A percentile compares a stretch with the other conserved stretches of the same genome.
Evolutionary conservation across 1,139 yeast species (phyloP).

Genomic region (Pichia sp.): DNA sequence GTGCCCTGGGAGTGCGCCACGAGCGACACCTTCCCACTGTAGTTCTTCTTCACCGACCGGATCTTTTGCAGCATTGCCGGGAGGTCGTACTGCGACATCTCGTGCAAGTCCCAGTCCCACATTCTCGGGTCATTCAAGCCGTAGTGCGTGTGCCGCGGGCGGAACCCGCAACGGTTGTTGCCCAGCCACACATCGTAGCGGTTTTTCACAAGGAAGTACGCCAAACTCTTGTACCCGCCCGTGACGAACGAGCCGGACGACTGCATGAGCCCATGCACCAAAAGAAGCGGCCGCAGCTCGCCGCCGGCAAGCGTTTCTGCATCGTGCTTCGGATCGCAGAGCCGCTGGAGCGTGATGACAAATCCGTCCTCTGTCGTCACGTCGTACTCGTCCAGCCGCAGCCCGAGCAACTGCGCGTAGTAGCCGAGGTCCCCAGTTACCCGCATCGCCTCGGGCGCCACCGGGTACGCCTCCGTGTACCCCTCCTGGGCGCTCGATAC

Average conservation of each 20-base stretch:
- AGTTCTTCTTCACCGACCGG: constrained; percentile 36
- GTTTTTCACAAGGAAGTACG: constrained; percentile 46
- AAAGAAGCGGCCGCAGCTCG: constrained; percentile 49
- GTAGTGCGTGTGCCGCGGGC: constrained; percentile 52
- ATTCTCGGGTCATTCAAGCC: constrained; percentile 45
- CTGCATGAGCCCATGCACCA: constrained; percentile 83
- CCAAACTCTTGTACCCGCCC: constrained; percentile 70
- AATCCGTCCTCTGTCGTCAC: constrained; percentile 80
- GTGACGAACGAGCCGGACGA: constrained; percentile 83
- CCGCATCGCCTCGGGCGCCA: background rate
- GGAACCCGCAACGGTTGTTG: constrained; percentile 82
- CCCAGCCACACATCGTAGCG: constrained; percentile 96
- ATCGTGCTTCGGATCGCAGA: constrained; percentile 41
- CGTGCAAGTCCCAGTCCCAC: constrained; percentile 87
- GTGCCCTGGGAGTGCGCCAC: constrained; percentile 94
- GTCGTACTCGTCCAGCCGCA: constrained; percentile 54
- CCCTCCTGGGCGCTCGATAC: constrained; percentile 9
- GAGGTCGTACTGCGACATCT: constrained; percentile 73
- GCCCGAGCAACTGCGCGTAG: constrained; percentile 58
- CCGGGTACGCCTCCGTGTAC: background rate
- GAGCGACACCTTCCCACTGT: constrained; percentile 46
- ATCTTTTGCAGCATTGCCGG: constrained; percentile 68
- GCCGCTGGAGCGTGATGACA: constrained; percentile 57
- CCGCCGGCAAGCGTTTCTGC: constrained; percentile 28
- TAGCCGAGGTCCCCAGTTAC: constrained; percentile 45